Evolutionary conservation across 441 rosid genomes (phyloP), one percentile per base, ranked within the genome.

Genomic region (Euphorbia schlechtendalii): DNA sequence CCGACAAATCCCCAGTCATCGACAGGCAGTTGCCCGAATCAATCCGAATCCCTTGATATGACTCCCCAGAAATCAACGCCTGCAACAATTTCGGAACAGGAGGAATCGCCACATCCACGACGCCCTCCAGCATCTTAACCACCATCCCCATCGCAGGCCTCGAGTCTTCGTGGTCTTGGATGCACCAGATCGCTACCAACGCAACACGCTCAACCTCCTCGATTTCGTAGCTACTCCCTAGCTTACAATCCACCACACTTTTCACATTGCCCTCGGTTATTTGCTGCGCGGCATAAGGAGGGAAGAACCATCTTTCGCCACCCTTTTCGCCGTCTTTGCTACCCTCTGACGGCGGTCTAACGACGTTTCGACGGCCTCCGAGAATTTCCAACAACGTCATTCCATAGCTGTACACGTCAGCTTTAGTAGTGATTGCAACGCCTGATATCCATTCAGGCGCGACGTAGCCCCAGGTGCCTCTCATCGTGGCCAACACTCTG

Each of bases 381-480:
- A 90, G 76, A 64, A 86, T 13, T 73, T 88, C 97, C 3, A 91
- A 84, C 15, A 91, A 74, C 92, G 84, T 81, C 94, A 91, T 88
- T 18, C 97, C 96, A 11, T 78, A 86, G 77, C 96, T 91, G 61
- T 86, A 91, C 38, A 91, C 94, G 65, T 88, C 92, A 0, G 90
- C 89, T 70, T 88, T 88, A 11, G 84, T 79, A 7, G 89, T 86
- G 56, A 86, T 76, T 15, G 93, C 86, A 11, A 86, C 87, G 21
- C 96, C 91, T 0, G 88, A 88, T 49, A 90, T 79, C 96, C 91
- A 90, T 66, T 90, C 96, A 0, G 88, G 93, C 2, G 87, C 96
- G 21, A 88, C 81, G 67, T 90, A 88, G 20, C 97, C 93, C 75
- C 89, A 81, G 17, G 93, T 90, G 18, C 97, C 94, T 72, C 87